phyloP scores from a whole-genome alignment of 2,329 filamentous ascomycete species.

The Epichloe baconii region DNA sequence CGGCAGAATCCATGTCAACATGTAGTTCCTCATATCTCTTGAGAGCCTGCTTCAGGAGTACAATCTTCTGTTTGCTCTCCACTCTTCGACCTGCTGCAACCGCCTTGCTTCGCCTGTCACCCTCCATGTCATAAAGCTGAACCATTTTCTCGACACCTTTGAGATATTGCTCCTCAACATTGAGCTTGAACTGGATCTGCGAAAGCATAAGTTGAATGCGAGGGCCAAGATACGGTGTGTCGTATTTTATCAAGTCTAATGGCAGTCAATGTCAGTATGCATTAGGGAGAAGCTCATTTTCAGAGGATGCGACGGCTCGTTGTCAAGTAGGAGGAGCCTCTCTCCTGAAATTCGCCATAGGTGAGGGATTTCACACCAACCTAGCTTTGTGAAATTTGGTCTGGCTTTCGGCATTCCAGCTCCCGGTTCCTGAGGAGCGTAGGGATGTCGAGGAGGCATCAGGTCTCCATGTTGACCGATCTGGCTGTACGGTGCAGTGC shows the following conservation, averaged over 20 bases:
- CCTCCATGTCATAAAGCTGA: constrained; percentile 91
- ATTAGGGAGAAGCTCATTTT: neutral
- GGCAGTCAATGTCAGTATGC: neutral
- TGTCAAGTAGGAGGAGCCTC: neutral
- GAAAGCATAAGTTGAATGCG: constrained; percentile 99
- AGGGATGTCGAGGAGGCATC: constrained; percentile 73
- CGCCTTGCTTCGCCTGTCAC: constrained; percentile 86
- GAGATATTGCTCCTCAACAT: constrained; percentile 97
- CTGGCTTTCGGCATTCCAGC: constrained; percentile 57
- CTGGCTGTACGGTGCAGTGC: constrained; percentile 38
- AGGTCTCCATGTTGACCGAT: constrained; percentile 54
- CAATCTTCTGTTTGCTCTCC: constrained; percentile 96
- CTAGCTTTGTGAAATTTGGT: constrained; percentile 91
- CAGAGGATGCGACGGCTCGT: too few relatives aligned
- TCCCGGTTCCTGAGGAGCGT: constrained; percentile 53
- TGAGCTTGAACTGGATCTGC: constrained; percentile 96
- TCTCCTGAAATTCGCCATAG: too few relatives aligned
- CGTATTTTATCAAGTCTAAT: constrained; percentile 93
- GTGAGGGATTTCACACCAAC: constrained; percentile 39
- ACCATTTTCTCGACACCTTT: constrained; percentile 99
- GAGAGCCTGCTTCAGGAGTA: constrained; percentile 85
- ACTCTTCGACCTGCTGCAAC: constrained; percentile 82
- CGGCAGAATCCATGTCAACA: constrained; percentile 73
- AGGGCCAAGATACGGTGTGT: constrained; percentile 86
- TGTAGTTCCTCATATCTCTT: constrained; percentile 96